These are phyloP conservation scores for Cladophialophora bantiana DNA, from an alignment of 2,329 filamentous ascomycete species.

Conservation along the genomic window DNA sequence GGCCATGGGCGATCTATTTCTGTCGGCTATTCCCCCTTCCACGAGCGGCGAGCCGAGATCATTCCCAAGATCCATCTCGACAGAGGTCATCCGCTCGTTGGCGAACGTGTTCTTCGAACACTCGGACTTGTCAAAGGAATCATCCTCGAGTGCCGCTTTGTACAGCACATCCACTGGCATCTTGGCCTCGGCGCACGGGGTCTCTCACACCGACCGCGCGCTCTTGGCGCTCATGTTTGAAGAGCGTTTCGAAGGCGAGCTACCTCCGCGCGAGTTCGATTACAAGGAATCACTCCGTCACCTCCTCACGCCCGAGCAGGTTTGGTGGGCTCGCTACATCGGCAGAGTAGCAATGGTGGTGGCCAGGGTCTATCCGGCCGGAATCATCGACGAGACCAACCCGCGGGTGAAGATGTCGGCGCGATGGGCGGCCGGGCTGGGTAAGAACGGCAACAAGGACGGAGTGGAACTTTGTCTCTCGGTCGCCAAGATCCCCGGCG, in stretches of 20 bases:
- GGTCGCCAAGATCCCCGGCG: slow-evolving; percentile 33
- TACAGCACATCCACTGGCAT: slow-evolving; percentile 73
- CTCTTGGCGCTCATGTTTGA: slow-evolving; percentile 74
- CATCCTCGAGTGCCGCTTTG: slow-evolving; percentile 71
- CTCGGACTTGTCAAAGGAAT: slow-evolving; percentile 59
- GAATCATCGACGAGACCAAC: slow-evolving; percentile 51
- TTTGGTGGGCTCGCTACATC: slow-evolving; percentile 72
- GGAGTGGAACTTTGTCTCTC: slow-evolving; percentile 49
- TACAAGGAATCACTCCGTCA: slow-evolving; percentile 62
- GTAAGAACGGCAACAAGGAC: slow-evolving; percentile 50
- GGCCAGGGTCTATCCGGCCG: slow-evolving; percentile 67
- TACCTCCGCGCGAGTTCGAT: slow-evolving; percentile 63
- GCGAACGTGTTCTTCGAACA: slow-evolving; percentile 66
- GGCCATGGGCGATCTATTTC: slow-evolving; percentile 57
- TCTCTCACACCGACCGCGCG: slow-evolving; percentile 75
- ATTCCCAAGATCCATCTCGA: slow-evolving; percentile 15
- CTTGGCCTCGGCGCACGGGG: slow-evolving; percentile 71
- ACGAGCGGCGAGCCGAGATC: slow-evolving; percentile 7
- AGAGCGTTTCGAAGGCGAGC: slow-evolving; percentile 74
- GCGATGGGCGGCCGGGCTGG: slow-evolving; percentile 52
- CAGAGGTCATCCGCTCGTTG: slow-evolving; percentile 53
- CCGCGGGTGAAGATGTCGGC: slow-evolving; percentile 49
- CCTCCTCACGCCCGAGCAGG: slow-evolving; percentile 61
- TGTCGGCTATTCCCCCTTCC: slow-evolving; percentile 53
- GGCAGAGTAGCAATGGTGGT: slow-evolving; percentile 67